These are phyloP conservation scores for Ambrosia artemisiifolia DNA, from an alignment of 129 eudicot species.

Conservation along the genomic window DNA sequence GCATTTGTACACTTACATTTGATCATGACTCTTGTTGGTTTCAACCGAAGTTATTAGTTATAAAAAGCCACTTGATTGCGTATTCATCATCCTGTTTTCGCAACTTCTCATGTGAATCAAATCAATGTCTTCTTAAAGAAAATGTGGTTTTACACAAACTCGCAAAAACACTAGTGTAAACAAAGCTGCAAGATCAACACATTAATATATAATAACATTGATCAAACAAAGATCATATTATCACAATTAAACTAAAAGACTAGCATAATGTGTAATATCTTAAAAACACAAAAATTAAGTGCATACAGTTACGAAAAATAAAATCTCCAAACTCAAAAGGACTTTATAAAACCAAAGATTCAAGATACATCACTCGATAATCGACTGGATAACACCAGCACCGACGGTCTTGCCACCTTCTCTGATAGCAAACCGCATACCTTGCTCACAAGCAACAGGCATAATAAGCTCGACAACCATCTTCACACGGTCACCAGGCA, in stretches of 20 bases:
- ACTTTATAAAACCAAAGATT: background rate
- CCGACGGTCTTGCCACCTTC: constrained; percentile 99
- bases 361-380: constrained; percentile 53
- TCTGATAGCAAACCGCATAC: constrained; percentile 95
- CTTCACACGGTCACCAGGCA: constrained; percentile 97
- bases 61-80: constrained; percentile 12
- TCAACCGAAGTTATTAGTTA: background rate
- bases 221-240: constrained; percentile 22
- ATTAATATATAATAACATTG: background rate
- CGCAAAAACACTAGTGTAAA: background rate
- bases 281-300: constrained; percentile 41
- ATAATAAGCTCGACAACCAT: constrained; percentile 79
- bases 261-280: constrained; percentile 41
- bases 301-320: constrained; percentile 24
- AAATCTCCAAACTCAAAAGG: constrained; percentile 30
- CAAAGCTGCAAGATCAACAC: background rate
- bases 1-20: constrained; percentile 10
- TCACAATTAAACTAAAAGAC: constrained; percentile 29
- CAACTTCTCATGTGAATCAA: constrained; percentile 13
- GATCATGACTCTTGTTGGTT: constrained; percentile 24
- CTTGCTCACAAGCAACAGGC: constrained; percentile 83
- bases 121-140: background rate
- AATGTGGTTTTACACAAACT: background rate
- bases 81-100: too few species aligned
- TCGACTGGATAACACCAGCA: constrained; percentile 78